phyloP scores from a whole-genome alignment of 2,329 filamentous ascomycete genomes.

The Magnaporthiopsis incrustans region DNA sequence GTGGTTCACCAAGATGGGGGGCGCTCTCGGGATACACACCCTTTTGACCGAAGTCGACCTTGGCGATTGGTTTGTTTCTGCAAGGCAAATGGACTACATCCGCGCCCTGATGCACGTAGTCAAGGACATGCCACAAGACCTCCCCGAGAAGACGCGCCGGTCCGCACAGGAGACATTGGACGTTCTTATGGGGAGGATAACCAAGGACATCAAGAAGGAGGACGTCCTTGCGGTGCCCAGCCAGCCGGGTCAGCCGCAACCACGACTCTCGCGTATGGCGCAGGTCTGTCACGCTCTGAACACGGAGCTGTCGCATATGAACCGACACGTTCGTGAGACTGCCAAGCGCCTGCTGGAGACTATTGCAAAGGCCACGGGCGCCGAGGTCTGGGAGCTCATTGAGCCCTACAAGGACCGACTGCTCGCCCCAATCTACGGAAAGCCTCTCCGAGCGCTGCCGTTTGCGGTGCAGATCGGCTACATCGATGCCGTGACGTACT shows the following conservation, averaged over 20 bases:
- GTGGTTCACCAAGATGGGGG: constrained; percentile 96
- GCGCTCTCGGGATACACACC: constrained; percentile 81
- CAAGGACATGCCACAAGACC: constrained; percentile 93
- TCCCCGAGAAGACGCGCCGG: constrained; percentile 80
- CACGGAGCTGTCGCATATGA: constrained; percentile 88
- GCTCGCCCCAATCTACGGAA: constrained; percentile 87
- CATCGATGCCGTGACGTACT: constrained; percentile 95
- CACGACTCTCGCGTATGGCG: constrained; percentile 52
- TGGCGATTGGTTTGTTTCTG: constrained; percentile 73
- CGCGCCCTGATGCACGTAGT: constrained; percentile 93
- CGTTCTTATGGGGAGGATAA: constrained; percentile 69
- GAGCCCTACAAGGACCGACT: constrained; percentile 85
- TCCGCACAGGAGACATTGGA: constrained; percentile 79
- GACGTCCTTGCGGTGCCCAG: constrained; percentile 46
- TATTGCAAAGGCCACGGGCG: constrained; percentile 68
- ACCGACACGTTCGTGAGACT: constrained; percentile 84
- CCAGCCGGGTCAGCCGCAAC: constrained; percentile 29
- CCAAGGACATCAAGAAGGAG: constrained; percentile 70
- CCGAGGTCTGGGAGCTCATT: constrained; percentile 80
- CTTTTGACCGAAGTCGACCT: constrained; percentile 79
- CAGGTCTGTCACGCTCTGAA: constrained; percentile 80
- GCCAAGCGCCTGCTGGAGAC: constrained; percentile 74
- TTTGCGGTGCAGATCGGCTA: constrained; percentile 96
- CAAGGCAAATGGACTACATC: constrained; percentile 80
- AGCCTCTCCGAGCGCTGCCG: constrained; percentile 84